Evolutionary conservation across 78 protist species (phyloP).

Genomic region (Diacronema lutheri): DNA sequence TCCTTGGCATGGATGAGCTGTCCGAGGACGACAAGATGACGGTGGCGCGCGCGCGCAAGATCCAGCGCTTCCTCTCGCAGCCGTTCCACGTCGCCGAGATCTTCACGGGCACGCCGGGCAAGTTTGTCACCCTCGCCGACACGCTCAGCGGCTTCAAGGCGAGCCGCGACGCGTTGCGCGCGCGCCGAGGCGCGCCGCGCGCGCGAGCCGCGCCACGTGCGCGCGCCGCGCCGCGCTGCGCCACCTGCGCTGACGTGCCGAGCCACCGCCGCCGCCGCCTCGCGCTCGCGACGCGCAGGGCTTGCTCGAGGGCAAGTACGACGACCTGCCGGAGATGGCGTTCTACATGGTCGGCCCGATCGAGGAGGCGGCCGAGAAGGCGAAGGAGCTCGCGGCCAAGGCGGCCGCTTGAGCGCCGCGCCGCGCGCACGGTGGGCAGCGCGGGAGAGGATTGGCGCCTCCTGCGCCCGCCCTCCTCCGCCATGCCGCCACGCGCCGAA

Average conservation of each 20-base stretch:
- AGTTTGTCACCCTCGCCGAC: conserved; percentile 82
- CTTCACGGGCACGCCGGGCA: conserved; percentile 94
- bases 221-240: too few relatives aligned
- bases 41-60: conserved; percentile 97
- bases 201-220: too few relatives aligned
- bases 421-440: too few relatives aligned
- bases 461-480: too few relatives aligned
- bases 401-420: conserved; percentile 17
- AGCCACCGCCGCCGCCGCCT: too few relatives aligned
- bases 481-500: too few relatives aligned
- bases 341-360: conserved; percentile 97
- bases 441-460: too few relatives aligned
- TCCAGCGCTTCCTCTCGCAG: conserved; percentile 96
- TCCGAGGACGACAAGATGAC: conserved; percentile 94
- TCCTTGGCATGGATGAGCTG: conserved; percentile 97
- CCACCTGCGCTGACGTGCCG: too few relatives aligned
- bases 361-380: conserved; percentile 78
- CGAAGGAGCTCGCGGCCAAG: conserved; percentile 64
- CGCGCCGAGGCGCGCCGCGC: too few relatives aligned
- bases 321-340: conserved; percentile 93
- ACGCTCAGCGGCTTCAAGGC: conserved; percentile 83
- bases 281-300: too few relatives aligned
- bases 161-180: too few relatives aligned
- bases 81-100: conserved; percentile 98
- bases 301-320: conserved; percentile 83